Conservation (phyloP, 73 alveolate genomes). For the Symbiodinium natans region DNA sequence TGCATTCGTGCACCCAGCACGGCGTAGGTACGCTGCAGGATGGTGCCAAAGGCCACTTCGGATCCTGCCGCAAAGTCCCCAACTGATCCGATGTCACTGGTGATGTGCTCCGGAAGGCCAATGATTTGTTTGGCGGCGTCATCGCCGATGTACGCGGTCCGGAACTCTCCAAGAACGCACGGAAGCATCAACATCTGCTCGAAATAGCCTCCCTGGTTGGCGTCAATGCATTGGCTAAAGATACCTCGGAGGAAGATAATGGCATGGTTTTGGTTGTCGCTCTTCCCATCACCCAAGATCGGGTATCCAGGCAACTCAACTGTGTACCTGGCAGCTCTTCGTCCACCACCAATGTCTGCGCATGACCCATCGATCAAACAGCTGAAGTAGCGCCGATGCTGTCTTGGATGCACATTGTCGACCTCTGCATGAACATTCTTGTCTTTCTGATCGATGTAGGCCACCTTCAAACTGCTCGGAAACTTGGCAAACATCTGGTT, state of each 20-base stretch:
- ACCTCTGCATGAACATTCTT: slow-evolving; percentile 43
- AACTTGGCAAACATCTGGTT: slow-evolving; percentile 81
- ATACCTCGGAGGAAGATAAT: slow-evolving; percentile 74
- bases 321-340: slow-evolving; percentile 39
- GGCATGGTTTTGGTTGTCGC: slow-evolving; percentile 84
- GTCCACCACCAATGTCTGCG: background rate
- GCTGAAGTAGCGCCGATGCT: slow-evolving; percentile 90
- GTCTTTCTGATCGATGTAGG: slow-evolving; percentile 67
- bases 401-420: slow-evolving; percentile 47
- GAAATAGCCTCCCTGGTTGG: slow-evolving; percentile 81
- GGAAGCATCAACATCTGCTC: slow-evolving; percentile 88
- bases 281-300: slow-evolving; percentile 83
- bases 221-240: slow-evolving; percentile 84
- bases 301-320: slow-evolving; percentile 88
- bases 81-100: slow-evolving; percentile 84
- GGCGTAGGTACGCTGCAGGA: slow-evolving; percentile 84
- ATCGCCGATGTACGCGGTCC: slow-evolving; percentile 44
- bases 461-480: slow-evolving; percentile 86
- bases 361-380: slow-evolving; percentile 74
- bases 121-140: slow-evolving; percentile 79
- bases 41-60: slow-evolving; percentile 80
- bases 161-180: slow-evolving; percentile 89
- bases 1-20: slow-evolving; percentile 74
- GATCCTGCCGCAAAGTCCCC: slow-evolving; percentile 90
- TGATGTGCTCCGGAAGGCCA: slow-evolving; percentile 89